Base-by-base conservation (phyloP, 192 early-diverging fungal genomes). In the Gryganskiella cystojenkinii region DNA sequence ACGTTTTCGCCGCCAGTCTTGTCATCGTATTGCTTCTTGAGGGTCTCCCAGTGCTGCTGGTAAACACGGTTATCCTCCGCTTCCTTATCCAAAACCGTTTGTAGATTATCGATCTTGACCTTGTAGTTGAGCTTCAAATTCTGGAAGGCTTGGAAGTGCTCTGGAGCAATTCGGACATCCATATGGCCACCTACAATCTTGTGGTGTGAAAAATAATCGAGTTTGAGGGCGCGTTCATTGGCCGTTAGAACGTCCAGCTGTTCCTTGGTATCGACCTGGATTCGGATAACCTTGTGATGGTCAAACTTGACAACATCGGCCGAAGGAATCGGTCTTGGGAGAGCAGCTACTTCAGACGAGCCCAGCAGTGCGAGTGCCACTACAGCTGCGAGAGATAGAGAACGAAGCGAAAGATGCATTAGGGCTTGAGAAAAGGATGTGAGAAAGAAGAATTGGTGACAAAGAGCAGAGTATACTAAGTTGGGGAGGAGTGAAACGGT, bases 1-100 rank as follows among this genome's bases (percentile, higher is more conserved):
- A 75, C 64, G 4, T 75, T 59, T 10, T 14, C 62, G 10, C 61
- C 70, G 24, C 37, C 50, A 1, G 25, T 4, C 43, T 28, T 49
- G 20, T 20, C 8, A 17, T 24, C 46, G 37, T 44, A 42, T 50
- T n/a, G n/a, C 28, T 31, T 44, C 62, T 53, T 28, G 52, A 61
- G 35, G 22, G 46, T 6, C 19, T 14, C 15, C 27, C 17, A 70
- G 25, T 31, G 10, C 19, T 53, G 63, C 49, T 73, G 44, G 61
- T 59, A 67, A 27, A 25, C 54, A 27, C 43, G 25, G 67, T 83
- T 17, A 27, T 64, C 55, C 19, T 59, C 53, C 0, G 25, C 25
- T 67, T 89, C 88, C 15, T 58, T 44, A 43, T 86, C 83, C 37
- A 89, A 46, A 19, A 89, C 50, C 1, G 30, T 55, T 33, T 85